Evolutionary conservation across 2,329 filamentous ascomycete genomes (phyloP).

Genomic region (Coniochaeta sp.): DNA sequence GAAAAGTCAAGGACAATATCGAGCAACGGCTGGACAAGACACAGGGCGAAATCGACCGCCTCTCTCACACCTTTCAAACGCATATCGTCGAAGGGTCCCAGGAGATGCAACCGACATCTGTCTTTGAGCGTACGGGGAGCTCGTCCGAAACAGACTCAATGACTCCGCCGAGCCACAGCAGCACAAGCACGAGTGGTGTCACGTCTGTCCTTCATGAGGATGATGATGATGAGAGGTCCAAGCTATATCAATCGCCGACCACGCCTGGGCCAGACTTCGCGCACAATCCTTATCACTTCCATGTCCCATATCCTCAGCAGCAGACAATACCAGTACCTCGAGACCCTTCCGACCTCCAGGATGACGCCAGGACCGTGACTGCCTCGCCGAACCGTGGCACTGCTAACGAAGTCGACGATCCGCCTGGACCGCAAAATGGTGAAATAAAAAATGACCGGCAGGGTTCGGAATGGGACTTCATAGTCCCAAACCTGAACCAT

Average conservation of each 20-base stretch:
- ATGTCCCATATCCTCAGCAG: constrained; percentile 25
- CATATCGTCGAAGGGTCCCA: constrained; percentile 26
- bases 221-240: constrained; percentile 16
- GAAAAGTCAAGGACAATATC: constrained; percentile 23
- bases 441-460: not conserved
- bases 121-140: constrained; percentile 43
- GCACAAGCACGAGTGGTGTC: constrained; percentile 13
- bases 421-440: constrained; percentile 6
- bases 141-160: constrained; percentile 38
- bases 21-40: constrained; percentile 28
- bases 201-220: constrained; percentile 5
- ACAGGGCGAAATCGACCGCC: constrained; percentile 31
- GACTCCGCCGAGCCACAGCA: constrained; percentile 28
- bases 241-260: constrained; percentile 21
- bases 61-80: constrained; percentile 31
- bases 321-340: constrained; percentile 17
- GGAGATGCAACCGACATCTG: constrained; percentile 29
- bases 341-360: constrained; percentile 11
- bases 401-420: constrained; percentile 1
- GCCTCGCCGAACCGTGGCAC: constrained; percentile 14
- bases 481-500: constrained; percentile 22
- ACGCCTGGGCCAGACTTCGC: constrained; percentile 17
- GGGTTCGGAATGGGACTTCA: constrained; percentile 12
- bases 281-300: constrained; percentile 28
- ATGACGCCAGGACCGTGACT: constrained; percentile 23